These are phyloP conservation scores for Dictyostelium gargantuum DNA, from an alignment of 208 protist genomes.

Conservation along the genomic window DNA sequence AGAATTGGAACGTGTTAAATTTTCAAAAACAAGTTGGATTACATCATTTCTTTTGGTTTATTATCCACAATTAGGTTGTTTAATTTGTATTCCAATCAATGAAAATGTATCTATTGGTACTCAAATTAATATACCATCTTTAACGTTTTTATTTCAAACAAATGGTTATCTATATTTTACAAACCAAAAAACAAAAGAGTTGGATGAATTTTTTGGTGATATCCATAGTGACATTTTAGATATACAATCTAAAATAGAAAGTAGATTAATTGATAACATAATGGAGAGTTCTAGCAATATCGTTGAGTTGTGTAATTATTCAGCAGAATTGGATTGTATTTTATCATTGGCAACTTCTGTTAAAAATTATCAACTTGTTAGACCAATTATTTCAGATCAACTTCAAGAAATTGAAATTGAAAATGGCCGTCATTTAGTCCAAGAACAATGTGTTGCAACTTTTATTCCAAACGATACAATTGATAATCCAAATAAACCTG, in stretches of 20 bases:
- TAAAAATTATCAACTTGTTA: conserved; percentile 37
- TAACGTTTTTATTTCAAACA: conserved; percentile 45
- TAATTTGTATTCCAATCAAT: conserved; percentile 44
- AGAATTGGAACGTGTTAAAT: conserved; percentile 25
- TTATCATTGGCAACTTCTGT: conserved; percentile 59
- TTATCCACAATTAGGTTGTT: conserved; percentile 66
- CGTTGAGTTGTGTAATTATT: not conserved
- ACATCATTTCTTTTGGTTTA: conserved; percentile 59
- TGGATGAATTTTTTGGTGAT: conserved; percentile 63
- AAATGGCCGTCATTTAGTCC: conserved; percentile 71
- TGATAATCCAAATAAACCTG: not conserved
- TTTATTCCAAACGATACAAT: conserved; percentile 78
- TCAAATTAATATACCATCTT: not conserved
- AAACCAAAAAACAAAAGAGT: conserved; percentile 56
- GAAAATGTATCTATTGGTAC: not conserved
- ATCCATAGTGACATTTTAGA: conserved; percentile 67
- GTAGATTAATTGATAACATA: not conserved
- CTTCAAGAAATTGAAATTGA: conserved; percentile 52
- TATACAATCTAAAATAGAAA: conserved; percentile 41
- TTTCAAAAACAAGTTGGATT: not conserved
- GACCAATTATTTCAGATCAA: conserved; percentile 21
- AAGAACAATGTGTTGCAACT: not conserved
- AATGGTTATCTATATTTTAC: conserved; percentile 27
- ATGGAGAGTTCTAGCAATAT: not conserved
- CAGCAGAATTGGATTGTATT: conserved; percentile 73